phyloP scores from a whole-genome alignment of 192 early-diverging fungal species.

The Entophlyctis luteolus region DNA sequence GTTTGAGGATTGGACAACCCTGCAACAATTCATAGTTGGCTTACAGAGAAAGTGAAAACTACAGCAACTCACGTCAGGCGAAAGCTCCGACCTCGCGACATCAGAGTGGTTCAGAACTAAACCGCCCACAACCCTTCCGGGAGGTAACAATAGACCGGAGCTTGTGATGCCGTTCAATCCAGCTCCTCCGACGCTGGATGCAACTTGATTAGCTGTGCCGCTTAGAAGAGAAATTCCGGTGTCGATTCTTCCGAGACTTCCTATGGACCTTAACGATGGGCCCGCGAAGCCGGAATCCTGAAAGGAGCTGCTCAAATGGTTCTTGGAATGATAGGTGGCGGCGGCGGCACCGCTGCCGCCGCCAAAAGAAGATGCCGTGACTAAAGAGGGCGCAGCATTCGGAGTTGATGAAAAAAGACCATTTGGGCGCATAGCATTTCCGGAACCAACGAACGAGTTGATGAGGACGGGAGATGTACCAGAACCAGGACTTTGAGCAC shows the following conservation, averaged over 20 bases:
- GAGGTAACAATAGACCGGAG: conserved; percentile 11
- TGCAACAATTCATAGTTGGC: neutral
- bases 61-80: conserved; percentile 13
- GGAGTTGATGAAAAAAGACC: conserved; percentile 16
- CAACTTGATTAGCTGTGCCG: neutral
- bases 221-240: neutral
- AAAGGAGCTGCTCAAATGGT: neutral
- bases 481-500: neutral
- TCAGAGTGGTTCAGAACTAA: conserved; percentile 10
- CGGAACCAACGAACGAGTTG: conserved; percentile 11
- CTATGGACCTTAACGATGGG: neutral
- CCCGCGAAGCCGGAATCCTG: neutral
- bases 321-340: neutral
- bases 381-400: no score
- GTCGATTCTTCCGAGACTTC: neutral
- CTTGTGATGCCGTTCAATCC: neutral
- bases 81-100: conserved; percentile 12
- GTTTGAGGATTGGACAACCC: conserved; percentile 26
- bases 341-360: neutral
- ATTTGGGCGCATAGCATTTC: conserved; percentile 25
- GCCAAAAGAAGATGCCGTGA: neutral
- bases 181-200: neutral
- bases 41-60: neutral
- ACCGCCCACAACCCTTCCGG: conserved; percentile 22
- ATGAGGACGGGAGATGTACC: conserved; percentile 14